Percentiles rank a stretch among this genome's conserved stretches.
Conservation (phyloP, 805 yeast genomes). For the Monosporozyma siamensis region DNA sequence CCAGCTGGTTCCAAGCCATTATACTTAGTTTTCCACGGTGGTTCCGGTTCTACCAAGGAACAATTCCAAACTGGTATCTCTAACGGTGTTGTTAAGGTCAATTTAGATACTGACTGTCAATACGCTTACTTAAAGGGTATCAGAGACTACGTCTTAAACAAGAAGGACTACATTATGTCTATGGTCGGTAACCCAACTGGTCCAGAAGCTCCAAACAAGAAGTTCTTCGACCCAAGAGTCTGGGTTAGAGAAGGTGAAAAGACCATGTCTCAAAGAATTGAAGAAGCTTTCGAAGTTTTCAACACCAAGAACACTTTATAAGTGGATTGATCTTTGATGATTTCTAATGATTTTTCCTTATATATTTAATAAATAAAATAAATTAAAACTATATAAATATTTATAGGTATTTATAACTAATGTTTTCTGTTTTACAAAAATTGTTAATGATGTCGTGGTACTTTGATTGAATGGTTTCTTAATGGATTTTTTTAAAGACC, state of each 20-base stretch:
- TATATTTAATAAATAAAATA: neutral
- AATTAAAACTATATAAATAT: no score
- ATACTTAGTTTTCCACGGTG: slow-evolving; percentile 99
- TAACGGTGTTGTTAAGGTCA: slow-evolving; percentile 97
- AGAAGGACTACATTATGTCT: slow-evolving; percentile 85
- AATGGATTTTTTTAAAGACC: no score
- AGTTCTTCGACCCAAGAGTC: slow-evolving; percentile 99
- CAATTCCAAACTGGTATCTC: slow-evolving; percentile 88
- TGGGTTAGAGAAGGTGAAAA: slow-evolving; percentile 99
- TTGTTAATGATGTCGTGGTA: no score
- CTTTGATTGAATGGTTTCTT: no score
- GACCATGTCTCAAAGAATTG: slow-evolving; percentile 85
- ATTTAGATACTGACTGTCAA: slow-evolving; percentile 98
- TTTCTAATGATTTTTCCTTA: neutral
- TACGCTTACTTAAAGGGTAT: slow-evolving; percentile 95
- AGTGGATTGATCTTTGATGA: slow-evolving; percentile 6
- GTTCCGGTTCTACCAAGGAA: slow-evolving; percentile 90
- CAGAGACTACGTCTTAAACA: slow-evolving; percentile 91
- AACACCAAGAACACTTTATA: slow-evolving; percentile 61
- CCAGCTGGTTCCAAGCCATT: slow-evolving; percentile 53
- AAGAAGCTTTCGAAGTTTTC: slow-evolving; percentile 80
- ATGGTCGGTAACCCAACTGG: slow-evolving; percentile 99
- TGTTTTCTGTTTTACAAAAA: no score
- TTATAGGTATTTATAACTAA: no score
- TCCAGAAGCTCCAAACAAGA: slow-evolving; percentile 98